Evolutionary conservation across 2,329 filamentous ascomycete genomes (phyloP), one percentile per base, ranked within the genome.

Genomic region (Corniculantispora saksenae): DNA sequence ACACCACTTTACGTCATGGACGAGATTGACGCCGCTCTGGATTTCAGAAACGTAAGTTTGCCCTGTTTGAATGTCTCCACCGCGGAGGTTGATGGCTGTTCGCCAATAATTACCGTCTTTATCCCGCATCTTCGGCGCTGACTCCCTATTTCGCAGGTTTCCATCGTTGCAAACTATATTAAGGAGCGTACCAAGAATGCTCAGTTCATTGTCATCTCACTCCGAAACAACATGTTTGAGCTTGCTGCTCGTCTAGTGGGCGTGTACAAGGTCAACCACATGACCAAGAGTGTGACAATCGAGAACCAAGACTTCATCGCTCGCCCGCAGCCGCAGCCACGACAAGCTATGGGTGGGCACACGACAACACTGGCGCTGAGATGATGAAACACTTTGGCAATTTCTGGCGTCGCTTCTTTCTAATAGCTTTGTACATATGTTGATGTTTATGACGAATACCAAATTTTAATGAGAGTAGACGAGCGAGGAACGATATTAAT

Each of bases 141-240:
- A 63, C 61, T 7, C 2, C 15, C 15, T n/a, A n/a, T 3, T 56
- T 27, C 2, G 19, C 71, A 94, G 92, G 92, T 98, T 48, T 97
- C 93, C 1, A 99, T 99, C 74, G 95, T 99, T 54, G 95, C 95
- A 66, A 95, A 93, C 72, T 99, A 99, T 78, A 99, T 99, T 85
- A 98, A 97, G 81, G 95, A 99, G 82, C 86, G 95, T 63, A 99
- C 95, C 67, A 98, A 97, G 85, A 99, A 99, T 79, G 96, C 95
- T 1, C 95, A 99, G 76, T 99, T 99, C 77, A 95, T 99, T 72
- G 95, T 99, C 74, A 99, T 99, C 75, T 97, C 93, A 19, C 83
- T 99, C 73, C 86, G 95, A 73, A 99, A 99, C 80, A 99, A 99
- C 83, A 99, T 99, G 95, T 99, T 99, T 79, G 95, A 99, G 83